A percentile compares a stretch with the other conserved stretches of the same genome.
Evolutionary conservation across 306 rosid genomes (phyloP).

Genomic region (Gynostemma pentaphyllum): DNA sequence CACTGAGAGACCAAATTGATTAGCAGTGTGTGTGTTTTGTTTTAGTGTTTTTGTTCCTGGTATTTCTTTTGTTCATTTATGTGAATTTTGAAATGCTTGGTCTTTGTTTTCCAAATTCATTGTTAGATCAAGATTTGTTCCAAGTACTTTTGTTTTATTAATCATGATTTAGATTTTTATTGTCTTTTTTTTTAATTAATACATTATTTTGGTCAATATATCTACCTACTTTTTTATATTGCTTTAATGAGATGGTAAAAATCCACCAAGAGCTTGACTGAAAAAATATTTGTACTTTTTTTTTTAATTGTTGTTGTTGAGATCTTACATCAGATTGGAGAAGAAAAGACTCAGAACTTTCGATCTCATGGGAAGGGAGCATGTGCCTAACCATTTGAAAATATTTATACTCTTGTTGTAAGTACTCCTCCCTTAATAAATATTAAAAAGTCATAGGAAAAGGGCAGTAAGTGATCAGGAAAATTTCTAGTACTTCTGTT

Average conservation of each 20-base stretch:
- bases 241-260: not conserved
- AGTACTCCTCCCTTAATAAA: no score
- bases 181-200: not conserved
- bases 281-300: no score
- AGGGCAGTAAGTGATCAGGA: no score
- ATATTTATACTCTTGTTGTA: no score
- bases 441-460: no score
- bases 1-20: constrained; percentile 1
- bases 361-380: no score
- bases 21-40: not conserved
- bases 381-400: no score
- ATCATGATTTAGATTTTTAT: not conserved
- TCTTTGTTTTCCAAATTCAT: constrained; percentile 4
- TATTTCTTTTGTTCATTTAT: constrained; percentile 4
- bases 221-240: not conserved
- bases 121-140: not conserved
- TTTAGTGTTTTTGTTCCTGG: not conserved
- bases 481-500: no score
- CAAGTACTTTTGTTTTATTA: not conserved
- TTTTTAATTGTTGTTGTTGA: no score
- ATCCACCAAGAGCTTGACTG: not conserved
- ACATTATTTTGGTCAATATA: not conserved
- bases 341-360: no score
- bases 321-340: no score
- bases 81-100: not conserved